phyloP scores from a whole-genome alignment of 2,329 filamentous ascomycete genomes.

The Aspergillus sp. region DNA sequence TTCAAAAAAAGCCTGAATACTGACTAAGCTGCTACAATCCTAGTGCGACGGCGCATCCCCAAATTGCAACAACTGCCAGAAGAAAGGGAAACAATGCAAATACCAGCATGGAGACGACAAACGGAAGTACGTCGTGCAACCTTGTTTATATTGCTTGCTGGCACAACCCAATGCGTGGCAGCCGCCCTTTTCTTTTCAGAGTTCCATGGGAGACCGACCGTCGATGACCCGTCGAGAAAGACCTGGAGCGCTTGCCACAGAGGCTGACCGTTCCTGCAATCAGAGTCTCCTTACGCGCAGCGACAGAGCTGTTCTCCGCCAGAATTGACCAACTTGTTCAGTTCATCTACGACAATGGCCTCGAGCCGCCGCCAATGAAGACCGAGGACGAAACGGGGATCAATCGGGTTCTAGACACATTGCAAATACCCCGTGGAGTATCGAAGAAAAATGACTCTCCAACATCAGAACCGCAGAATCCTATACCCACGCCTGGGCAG shows the following conservation, averaged over 20 bases:
- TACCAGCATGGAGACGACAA: constrained; percentile 41
- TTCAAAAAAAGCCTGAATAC: neutral
- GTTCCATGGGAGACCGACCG: neutral
- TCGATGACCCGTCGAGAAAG: neutral
- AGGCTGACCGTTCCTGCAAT: constrained; percentile 1
- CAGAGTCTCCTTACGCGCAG: constrained; percentile 17
- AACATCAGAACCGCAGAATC: neutral
- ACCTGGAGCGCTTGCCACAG: neutral
- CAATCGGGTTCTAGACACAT: constrained; percentile 39
- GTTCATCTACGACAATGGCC: constrained; percentile 43
- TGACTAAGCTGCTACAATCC: neutral
- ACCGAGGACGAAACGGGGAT: constrained; percentile 38
- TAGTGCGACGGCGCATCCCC: constrained; percentile 41
- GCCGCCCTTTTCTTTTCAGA: neutral
- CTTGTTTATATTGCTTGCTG: neutral
- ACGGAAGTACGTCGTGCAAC: constrained; percentile 31
- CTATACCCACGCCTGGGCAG: neutral
- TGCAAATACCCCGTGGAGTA: constrained; percentile 16
- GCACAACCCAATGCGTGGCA: neutral
- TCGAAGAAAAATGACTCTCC: neutral
- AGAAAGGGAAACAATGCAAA: constrained; percentile 39
- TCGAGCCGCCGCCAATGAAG: constrained; percentile 41
- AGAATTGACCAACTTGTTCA: constrained; percentile 40
- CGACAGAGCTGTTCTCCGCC: constrained; percentile 33
- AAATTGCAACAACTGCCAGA: constrained; percentile 39